These are phyloP conservation scores for Mycosarcoma maydis DNA, from an alignment of 1,284 basidiomycete species.

Conservation along the genomic window DNA sequence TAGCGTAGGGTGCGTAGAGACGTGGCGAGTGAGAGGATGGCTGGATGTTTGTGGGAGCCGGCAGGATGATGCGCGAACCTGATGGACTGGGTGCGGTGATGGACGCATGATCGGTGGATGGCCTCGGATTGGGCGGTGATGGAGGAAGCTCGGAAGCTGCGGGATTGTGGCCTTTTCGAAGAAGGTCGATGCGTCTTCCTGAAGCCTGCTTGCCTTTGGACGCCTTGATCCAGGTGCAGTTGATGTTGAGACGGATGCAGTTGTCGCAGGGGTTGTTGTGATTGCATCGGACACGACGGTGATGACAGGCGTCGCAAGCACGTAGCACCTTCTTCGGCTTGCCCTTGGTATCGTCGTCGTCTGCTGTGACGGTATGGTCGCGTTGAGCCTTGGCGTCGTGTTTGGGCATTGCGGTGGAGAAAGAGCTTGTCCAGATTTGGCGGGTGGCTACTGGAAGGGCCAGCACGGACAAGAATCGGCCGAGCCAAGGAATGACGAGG, in stretches of 20 bases:
- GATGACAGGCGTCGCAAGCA: constrained; percentile 48
- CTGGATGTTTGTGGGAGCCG: constrained; percentile 8
- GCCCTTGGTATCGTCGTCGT: constrained; percentile 31
- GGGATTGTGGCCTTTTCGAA: constrained; percentile 46
- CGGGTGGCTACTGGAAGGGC: no score
- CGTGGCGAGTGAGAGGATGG: constrained; percentile 20
- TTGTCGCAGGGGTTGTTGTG: constrained; percentile 58
- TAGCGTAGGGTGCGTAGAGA: constrained; percentile 23
- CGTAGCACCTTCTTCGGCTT: constrained; percentile 47
- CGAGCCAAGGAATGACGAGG: no score
- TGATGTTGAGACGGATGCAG: constrained; percentile 55
- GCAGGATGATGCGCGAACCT: constrained; percentile 14
- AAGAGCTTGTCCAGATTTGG: not conserved
- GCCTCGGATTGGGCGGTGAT: constrained; percentile 14
- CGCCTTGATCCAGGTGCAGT: constrained; percentile 59
- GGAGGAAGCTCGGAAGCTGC: constrained; percentile 29
- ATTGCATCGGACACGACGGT: constrained; percentile 54
- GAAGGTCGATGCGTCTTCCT: constrained; percentile 42
- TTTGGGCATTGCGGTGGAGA: constrained; percentile 25
- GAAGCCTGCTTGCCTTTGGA: constrained; percentile 53
- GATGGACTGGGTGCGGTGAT: constrained; percentile 26
- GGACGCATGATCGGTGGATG: constrained; percentile 13
- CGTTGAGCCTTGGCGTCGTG: constrained; percentile 29
- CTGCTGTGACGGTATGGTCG: constrained; percentile 11
- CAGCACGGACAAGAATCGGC: not conserved